A percentile compares a stretch with the other conserved stretches of the same genome.
Conservation (phyloP, 345 rosid genomes). For the Isatis tinctoria region DNA sequence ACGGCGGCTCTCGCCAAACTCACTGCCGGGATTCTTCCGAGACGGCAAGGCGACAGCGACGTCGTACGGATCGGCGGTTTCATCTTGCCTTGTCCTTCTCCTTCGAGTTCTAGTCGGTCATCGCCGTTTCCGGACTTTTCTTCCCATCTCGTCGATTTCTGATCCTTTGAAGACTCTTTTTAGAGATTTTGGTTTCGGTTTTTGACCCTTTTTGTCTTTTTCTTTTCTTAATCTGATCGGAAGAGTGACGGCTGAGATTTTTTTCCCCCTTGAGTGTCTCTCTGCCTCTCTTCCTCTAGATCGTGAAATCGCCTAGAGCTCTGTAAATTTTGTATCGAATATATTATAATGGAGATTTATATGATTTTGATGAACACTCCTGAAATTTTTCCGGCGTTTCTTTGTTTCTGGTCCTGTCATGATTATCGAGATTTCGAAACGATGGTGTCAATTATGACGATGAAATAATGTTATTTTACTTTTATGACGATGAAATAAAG, state of each 20-base stretch:
- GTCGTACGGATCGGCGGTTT: conserved; percentile 22
- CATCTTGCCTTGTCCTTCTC: conserved; percentile 24
- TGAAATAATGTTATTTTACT: too few relatives aligned
- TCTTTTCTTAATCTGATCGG: not conserved
- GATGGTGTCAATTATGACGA: too few relatives aligned
- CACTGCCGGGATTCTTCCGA: conserved; percentile 36
- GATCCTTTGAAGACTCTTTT: not conserved
- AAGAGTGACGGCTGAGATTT: conserved; percentile 13
- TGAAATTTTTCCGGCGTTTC: not conserved
- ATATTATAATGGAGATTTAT: not conserved
- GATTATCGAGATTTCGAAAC: too few relatives aligned
- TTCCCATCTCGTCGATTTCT: conserved; percentile 35
- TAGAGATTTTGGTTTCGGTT: not conserved
- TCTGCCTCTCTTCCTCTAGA: not conserved
- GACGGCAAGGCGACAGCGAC: conserved; percentile 12
- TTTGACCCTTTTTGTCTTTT: not conserved
- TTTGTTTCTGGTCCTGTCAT: too few relatives aligned
- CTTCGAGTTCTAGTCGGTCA: conserved; percentile 9
- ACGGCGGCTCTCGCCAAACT: conserved; percentile 45
- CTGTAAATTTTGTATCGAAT: conserved; percentile 5
- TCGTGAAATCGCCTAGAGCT: not conserved
- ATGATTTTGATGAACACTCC: not conserved
- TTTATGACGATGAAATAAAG: too few relatives aligned
- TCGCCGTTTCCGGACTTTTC: conserved; percentile 28
- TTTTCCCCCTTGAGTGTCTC: not conserved